A percentile compares a stretch with the other conserved stretches of the same genome.
Evolutionary conservation across 257 asterid genomes (phyloP).

Genomic region (Solanum gandarillasii): DNA sequence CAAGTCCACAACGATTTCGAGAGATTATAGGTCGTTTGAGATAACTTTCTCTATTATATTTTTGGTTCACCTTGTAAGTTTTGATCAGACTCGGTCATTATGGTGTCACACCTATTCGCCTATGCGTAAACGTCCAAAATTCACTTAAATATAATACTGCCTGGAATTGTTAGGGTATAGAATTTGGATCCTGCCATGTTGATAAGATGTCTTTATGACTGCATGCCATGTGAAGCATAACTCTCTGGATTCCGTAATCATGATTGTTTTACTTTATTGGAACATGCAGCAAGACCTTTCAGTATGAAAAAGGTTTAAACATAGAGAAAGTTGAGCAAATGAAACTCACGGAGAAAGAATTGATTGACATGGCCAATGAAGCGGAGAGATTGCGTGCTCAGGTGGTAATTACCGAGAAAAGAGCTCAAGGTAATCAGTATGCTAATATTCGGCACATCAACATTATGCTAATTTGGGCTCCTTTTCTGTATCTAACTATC

Average conservation of each 20-base stretch:
- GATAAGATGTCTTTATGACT: background rate
- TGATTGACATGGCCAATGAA: conserved; percentile 48
- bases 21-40: background rate
- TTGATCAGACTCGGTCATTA: background rate
- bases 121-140: background rate
- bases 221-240: background rate
- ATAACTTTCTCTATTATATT: background rate
- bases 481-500: background rate
- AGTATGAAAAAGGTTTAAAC: conserved; percentile 59
- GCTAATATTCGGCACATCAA: background rate
- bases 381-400: conserved; percentile 49
- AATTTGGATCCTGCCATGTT: background rate
- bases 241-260: background rate
- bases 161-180: background rate
- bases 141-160: background rate
- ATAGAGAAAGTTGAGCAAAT: conserved; percentile 52
- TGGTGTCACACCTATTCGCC: background rate
- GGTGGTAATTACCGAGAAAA: conserved; percentile 39
- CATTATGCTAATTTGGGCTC: background rate
- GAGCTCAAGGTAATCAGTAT: conserved; percentile 41
- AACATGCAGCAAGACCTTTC: conserved; percentile 52
- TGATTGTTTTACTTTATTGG: background rate
- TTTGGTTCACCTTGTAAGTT: background rate
- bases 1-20: background rate
- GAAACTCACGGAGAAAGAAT: conserved; percentile 60